Percentiles rank a stretch among this genome's conserved stretches.
Evolutionary conservation across 805 yeast species (phyloP).

Genomic region (Ascoidea tarda): DNA sequence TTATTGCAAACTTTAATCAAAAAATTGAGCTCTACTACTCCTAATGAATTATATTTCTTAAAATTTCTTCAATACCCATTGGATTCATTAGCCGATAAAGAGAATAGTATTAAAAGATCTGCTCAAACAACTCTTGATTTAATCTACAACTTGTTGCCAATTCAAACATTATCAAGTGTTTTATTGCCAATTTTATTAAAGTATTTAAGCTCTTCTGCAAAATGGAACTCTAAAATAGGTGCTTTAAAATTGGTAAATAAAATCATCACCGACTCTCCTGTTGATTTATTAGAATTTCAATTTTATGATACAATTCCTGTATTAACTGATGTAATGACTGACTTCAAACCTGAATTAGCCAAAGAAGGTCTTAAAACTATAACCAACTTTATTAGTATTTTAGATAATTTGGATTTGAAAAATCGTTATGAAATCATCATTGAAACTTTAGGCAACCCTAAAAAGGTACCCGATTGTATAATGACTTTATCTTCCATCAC

Average conservation of each 20-base stretch:
- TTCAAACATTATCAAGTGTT: constrained; percentile 64
- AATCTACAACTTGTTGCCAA: constrained; percentile 54
- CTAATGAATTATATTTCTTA: constrained; percentile 62
- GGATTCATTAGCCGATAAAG: constrained; percentile 77
- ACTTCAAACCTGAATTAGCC: constrained; percentile 92
- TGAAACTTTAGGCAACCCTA: constrained; percentile 82
- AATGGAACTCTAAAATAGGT: constrained; percentile 83
- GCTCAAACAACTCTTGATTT: constrained; percentile 72
- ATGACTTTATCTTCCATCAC: constrained; percentile 86
- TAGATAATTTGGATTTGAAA: constrained; percentile 85
- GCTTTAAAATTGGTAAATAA: constrained; percentile 64
- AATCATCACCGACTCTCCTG: constrained; percentile 65
- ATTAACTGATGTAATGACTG: constrained; percentile 81
- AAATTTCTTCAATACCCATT: constrained; percentile 49
- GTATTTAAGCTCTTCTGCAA: constrained; percentile 70
- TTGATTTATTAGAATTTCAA: constrained; percentile 71
- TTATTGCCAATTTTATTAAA: constrained; percentile 45
- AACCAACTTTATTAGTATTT: constrained; percentile 56
- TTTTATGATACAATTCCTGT: constrained; percentile 73
- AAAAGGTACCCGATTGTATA: constrained; percentile 78
- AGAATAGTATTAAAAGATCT: constrained; percentile 69
- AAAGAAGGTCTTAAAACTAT: constrained; percentile 67
- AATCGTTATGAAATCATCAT: constrained; percentile 78
- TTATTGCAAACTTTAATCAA: constrained; percentile 32
- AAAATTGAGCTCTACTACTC: constrained; percentile 51